phyloP scores from a whole-genome alignment of 306 rosid species.

The Ormosia semicastrata region DNA sequence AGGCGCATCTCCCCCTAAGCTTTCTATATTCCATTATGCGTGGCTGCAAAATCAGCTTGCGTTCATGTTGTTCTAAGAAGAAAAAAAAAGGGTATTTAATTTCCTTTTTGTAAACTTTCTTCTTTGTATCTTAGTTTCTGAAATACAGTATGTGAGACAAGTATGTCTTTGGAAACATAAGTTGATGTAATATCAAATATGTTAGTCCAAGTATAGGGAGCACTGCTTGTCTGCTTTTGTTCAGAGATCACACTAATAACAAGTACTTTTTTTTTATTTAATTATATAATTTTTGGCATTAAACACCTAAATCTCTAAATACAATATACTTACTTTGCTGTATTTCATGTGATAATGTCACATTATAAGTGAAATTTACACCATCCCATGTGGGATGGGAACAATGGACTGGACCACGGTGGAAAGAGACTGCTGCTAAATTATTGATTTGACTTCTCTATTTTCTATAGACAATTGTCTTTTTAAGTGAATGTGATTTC shows the following conservation, averaged over 20 bases:
- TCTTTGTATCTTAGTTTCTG: slow-evolving; percentile 11
- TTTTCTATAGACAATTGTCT: background rate
- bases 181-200: slow-evolving; percentile 36
- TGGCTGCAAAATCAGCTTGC: slow-evolving; percentile 6
- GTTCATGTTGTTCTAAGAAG: slow-evolving; percentile 15
- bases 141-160: slow-evolving; percentile 37
- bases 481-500: slow-evolving; percentile 20
- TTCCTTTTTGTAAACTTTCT: background rate
- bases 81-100: slow-evolving; percentile 26
- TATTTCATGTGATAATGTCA: slow-evolving; percentile 41
- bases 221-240: slow-evolving; percentile 28
- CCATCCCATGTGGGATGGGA: slow-evolving; percentile 48
- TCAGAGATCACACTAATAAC: slow-evolving; percentile 24
- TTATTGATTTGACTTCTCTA: slow-evolving; percentile 34
- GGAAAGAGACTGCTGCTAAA: slow-evolving; percentile 15
- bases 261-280: background rate
- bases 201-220: slow-evolving; percentile 39
- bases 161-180: slow-evolving; percentile 30
- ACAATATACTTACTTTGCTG: slow-evolving; percentile 35
- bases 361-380: slow-evolving; percentile 47
- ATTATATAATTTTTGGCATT: background rate
- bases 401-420: slow-evolving; percentile 30
- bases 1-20: slow-evolving; percentile 33
- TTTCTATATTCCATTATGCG: background rate
- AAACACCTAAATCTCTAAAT: background rate